Evolutionary conservation across 108 stramenopile genomes (phyloP), one percentile per base, ranked within the genome.

Genomic region (Bacterosira constricta): DNA sequence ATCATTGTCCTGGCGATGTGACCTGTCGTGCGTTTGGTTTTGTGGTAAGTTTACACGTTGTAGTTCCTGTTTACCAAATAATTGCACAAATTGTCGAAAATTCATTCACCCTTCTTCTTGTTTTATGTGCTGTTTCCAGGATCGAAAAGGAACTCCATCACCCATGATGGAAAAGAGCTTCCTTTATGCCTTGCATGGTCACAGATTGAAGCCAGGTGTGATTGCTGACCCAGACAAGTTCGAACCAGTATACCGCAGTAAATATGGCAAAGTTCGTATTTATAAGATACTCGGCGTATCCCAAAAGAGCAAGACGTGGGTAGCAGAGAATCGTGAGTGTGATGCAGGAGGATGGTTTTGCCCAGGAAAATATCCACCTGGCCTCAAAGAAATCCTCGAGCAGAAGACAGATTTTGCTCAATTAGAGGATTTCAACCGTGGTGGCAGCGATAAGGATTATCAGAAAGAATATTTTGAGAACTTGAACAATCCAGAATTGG

Each of bases 211-310:
- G 68, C 86, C 87, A 9, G 94, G 86, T 23, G 94, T 96, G 21
- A 54, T 70, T 47, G 98, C 84, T 1, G 87, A 92, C 67, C 79
- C 82, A 15, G 67, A 75, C 13, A 84, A 81, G 55, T 93, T 97
- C 70, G 53, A 88, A 70, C 92, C 95, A 80, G 97, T 96, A 0
- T 98, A 86, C 88, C 82, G 92, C 51, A 95, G 88, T 64, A 97
- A 97, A 67, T 97, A 97, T 85, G 96, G 97, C 57, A 96, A 96
- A 61, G 98, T 98, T n/a, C 94, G 98, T 46, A 98, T 99, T 69
- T 99, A 67, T 79, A 96, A 95, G 85, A 91, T 98, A 51, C 46
- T 91, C 50, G 83, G 85, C 34, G 93, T 97, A 5, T 80, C 83
- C 20, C 63, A 86, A 66, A 77, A 92, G 77, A 90, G 88, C 58